These are phyloP conservation scores for Cucurbita moschata DNA, from an alignment of 306 rosid species.

Conservation along the genomic window DNA sequence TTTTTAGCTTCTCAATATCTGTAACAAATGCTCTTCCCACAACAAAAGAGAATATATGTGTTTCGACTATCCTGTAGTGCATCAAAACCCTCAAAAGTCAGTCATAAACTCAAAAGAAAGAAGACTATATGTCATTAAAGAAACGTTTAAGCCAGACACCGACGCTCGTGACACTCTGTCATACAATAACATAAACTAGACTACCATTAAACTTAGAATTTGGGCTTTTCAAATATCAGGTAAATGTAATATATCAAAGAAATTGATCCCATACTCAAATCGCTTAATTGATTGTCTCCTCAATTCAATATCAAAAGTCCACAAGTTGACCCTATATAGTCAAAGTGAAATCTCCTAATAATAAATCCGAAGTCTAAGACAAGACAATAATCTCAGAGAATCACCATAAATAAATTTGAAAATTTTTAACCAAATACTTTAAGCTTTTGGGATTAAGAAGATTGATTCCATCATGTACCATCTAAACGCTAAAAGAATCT, in stretches of 20 bases:
- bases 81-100: constrained; percentile 22
- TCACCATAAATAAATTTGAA: background rate
- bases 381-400: background rate
- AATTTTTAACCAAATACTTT: background rate
- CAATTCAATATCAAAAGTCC: background rate
- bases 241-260: background rate
- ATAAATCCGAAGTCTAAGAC: background rate
- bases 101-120: constrained; percentile 12
- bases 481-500: background rate
- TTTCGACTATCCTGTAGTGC: constrained; percentile 83
- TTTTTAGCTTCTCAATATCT: constrained; percentile 81
- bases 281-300: background rate
- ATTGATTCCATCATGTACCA: background rate
- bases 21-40: constrained; percentile 99
- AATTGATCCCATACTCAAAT: background rate
- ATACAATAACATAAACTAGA: background rate
- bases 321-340: background rate
- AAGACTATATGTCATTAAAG: background rate
- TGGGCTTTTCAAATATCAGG: background rate
- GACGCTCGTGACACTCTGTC: background rate
- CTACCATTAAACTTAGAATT: background rate
- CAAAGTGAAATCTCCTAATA: background rate
- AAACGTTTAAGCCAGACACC: background rate
- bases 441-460: background rate
- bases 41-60: constrained; percentile 96